Conservation (phyloP, 1,284 basidiomycete genomes). For the Sanguinoderma infundibulare region DNA sequence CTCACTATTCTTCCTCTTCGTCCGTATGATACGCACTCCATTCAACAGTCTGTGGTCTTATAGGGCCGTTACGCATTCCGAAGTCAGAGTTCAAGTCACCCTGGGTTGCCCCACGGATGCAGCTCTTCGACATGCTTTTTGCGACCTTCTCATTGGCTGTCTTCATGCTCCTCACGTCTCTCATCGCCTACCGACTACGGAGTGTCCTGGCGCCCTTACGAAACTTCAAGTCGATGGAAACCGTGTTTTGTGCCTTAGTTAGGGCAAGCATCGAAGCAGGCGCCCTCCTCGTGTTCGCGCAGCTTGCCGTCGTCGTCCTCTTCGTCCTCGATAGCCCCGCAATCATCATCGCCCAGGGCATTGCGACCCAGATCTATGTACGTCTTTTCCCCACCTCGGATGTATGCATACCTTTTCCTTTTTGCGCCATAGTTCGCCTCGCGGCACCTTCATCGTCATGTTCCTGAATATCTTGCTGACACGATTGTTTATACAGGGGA, state of each 20-base stretch:
- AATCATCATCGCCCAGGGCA: constrained; percentile 15
- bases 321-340: constrained; percentile 14
- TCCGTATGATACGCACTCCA: background rate
- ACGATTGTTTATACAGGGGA: constrained; percentile 12
- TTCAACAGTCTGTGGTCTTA: constrained; percentile 13
- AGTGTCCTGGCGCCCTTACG: constrained; percentile 11
- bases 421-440: background rate
- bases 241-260: constrained; percentile 12
- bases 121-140: constrained; percentile 16
- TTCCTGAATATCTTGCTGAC: background rate
- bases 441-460: background rate
- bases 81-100: constrained; percentile 14
- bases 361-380: constrained; percentile 25
- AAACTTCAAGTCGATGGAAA: constrained; percentile 14
- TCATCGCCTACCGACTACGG: constrained; percentile 19
- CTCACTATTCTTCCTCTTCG: background rate
- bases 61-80: constrained; percentile 8
- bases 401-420: background rate
- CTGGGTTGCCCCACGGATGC: constrained; percentile 18
- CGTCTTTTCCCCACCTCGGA: constrained; percentile 1
- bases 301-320: constrained; percentile 13
- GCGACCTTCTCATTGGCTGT: constrained; percentile 13
- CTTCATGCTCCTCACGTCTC: constrained; percentile 8
- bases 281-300: constrained; percentile 16
- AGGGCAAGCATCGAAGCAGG: constrained; percentile 19